Percentiles rank a stretch among this genome's conserved stretches.
phyloP scores from a whole-genome alignment of 2,329 filamentous ascomycete genomes.

The Blumeria graminis region DNA sequence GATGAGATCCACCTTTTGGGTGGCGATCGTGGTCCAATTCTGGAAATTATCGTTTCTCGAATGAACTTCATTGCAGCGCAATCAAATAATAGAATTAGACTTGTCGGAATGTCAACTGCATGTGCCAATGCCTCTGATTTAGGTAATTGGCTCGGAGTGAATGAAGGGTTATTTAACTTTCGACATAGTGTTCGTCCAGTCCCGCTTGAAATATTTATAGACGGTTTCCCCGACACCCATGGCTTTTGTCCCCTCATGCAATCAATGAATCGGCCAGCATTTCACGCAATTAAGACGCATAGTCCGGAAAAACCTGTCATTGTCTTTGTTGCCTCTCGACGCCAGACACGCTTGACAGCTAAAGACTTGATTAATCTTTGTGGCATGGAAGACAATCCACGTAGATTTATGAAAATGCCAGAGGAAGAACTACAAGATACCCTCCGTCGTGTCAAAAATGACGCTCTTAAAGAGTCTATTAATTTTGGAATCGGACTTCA shows the following conservation, averaged over 20 bases:
- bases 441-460: conserved; percentile 75
- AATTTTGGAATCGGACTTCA: conserved; percentile 94
- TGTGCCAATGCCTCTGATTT: conserved; percentile 89
- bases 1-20: conserved; percentile 97
- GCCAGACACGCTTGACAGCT: conserved; percentile 83
- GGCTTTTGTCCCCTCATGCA: conserved; percentile 97
- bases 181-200: conserved; percentile 90
- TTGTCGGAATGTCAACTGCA: conserved; percentile 97
- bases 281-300: conserved; percentile 87
- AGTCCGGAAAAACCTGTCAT: conserved; percentile 94
- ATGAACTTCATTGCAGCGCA: conserved; percentile 99
- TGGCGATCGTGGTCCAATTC: conserved; percentile 83
- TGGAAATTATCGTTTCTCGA: conserved; percentile 80
- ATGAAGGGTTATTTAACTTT: conserved; percentile 91
- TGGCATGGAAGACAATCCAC: conserved; percentile 93
- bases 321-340: conserved; percentile 85
- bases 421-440: conserved; percentile 84
- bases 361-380: conserved; percentile 94
- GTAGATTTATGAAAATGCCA: conserved; percentile 78
- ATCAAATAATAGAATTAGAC: conserved; percentile 64
- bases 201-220: conserved; percentile 86
- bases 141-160: conserved; percentile 90
- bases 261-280: conserved; percentile 94
- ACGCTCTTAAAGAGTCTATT: conserved; percentile 75
- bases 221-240: conserved; percentile 83